These are phyloP conservation scores for Epichloe typhina DNA, from an alignment of 2,329 filamentous ascomycete genomes.

Conservation along the genomic window DNA sequence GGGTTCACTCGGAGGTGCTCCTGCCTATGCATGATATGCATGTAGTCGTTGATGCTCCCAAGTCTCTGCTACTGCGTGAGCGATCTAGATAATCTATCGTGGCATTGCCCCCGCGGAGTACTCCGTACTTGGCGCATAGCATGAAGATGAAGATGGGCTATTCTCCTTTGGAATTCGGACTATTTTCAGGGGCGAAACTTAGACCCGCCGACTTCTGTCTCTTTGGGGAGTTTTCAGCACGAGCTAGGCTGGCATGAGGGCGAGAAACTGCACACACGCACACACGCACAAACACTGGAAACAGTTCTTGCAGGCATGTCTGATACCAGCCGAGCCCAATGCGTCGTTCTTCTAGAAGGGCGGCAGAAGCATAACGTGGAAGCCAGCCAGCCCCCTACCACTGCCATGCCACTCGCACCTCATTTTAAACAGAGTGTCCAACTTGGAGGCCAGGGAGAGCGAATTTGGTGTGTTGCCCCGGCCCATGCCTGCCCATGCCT, in stretches of 20 bases:
- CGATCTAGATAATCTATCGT: too few species aligned
- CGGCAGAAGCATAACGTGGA: slow-evolving; percentile 14
- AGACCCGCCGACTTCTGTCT: neutral
- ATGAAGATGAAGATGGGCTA: neutral
- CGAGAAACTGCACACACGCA: too few species aligned
- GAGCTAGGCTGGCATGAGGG: neutral
- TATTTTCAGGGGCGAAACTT: neutral
- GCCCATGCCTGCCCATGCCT: neutral
- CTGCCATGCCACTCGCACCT: neutral
- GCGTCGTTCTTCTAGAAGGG: slow-evolving; percentile 16
- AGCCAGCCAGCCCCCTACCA: neutral
- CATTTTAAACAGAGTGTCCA: slow-evolving; percentile 1
- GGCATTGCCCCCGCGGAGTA: too few species aligned
- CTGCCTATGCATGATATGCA: too few species aligned
- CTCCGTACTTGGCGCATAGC: neutral
- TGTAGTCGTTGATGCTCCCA: too few species aligned
- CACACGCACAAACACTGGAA: too few species aligned
- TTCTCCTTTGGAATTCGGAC: neutral
- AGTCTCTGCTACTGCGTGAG: too few species aligned
- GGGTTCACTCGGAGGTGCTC: too few species aligned
- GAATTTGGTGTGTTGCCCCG: neutral
- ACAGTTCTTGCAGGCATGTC: too few species aligned
- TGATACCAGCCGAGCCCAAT: neutral
- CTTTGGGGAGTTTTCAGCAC: neutral
- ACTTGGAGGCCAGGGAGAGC: neutral